Evolutionary conservation across 139 green algal genomes (phyloP).

Genomic region (Chara braunii): DNA sequence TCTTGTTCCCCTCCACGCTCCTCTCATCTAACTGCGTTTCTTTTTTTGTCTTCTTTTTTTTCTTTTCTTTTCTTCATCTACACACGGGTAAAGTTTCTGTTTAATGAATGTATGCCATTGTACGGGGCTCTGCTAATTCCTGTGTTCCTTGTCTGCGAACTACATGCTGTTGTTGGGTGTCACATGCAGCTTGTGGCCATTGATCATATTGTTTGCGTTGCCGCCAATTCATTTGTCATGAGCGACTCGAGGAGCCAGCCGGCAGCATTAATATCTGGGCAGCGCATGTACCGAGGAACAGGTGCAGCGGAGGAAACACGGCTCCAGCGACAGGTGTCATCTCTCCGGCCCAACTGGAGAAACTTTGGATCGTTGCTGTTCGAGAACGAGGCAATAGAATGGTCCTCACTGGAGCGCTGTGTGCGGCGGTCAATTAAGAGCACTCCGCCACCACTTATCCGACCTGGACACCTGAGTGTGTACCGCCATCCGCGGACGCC

Average conservation of each 20-base stretch:
- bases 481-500: conserved; percentile 14
- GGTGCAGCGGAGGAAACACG: too few species aligned
- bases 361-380: neutral
- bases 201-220: conserved; percentile 9
- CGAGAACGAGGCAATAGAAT: conserved; percentile 1
- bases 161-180: too few species aligned
- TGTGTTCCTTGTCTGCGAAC: too few species aligned
- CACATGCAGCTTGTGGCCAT: conserved; percentile 15
- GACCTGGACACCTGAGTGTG: neutral
- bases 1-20: too few species aligned
- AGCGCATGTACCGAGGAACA: conserved; percentile 15
- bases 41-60: neutral
- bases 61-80: neutral
- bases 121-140: too few species aligned
- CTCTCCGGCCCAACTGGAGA: conserved; percentile 1
- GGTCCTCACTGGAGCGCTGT: neutral
- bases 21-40: too few species aligned
- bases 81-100: neutral
- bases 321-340: conserved; percentile 3
- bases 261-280: conserved; percentile 8
- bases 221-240: conserved; percentile 13
- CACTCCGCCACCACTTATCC: neutral
- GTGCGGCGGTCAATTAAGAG: neutral
- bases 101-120: neutral
- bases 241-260: conserved; percentile 19